Base-by-base conservation (phyloP, 768 basidiomycete genomes). In the Mycena maculata region DNA sequence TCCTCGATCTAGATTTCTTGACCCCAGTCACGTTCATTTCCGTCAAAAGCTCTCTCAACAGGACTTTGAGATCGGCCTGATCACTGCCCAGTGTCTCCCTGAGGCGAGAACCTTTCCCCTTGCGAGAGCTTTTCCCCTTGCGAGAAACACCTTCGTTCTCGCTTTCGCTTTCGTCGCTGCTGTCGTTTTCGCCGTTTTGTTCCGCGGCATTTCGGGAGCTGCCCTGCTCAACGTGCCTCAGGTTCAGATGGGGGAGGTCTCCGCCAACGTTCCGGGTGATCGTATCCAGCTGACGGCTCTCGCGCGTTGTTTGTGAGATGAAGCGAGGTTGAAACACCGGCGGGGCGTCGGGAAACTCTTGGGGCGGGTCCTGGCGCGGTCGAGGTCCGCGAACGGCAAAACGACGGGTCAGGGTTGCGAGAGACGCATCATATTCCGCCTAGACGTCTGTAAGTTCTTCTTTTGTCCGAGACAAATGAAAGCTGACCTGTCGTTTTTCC, bases 101-200 rank as follows among this genome's bases (percentile, higher is more conserved):
- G 8, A 52, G 50, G 50, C 50, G 31, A 36, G 50, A 22, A 52
- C 50, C n/a, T 9, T 52, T 52, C 20, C 50, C 50, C 50, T 36
- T 31, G 48, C 48, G 31, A 36, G 50, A 22, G 30, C 50, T 9
- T 10, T 52, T 52, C 20, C 50, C 50, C 50, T 52, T 36, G 31
- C 50, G 20, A 52, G 50, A 52, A 33, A 52, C 50, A 22, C 50
- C 50, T 36, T 54, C 36, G 53, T 12, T 12, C 38, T 39, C 53
- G 33, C 53, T 27, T 39, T 38, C 53, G 38, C 33, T 25, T 16
- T 38, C 33, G n/a, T 12, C 30, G 28, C 18, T 38, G 23, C 23
- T 20, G 5, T 39, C 23, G 23, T 33, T 27, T 25, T 18, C 18
- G 36, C 8, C 31, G 33, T 22, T 22, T 3, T 22, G 28, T 18